Conservation (phyloP, 2,329 filamentous ascomycete species). For the Sphaerulina vaccinii region DNA sequence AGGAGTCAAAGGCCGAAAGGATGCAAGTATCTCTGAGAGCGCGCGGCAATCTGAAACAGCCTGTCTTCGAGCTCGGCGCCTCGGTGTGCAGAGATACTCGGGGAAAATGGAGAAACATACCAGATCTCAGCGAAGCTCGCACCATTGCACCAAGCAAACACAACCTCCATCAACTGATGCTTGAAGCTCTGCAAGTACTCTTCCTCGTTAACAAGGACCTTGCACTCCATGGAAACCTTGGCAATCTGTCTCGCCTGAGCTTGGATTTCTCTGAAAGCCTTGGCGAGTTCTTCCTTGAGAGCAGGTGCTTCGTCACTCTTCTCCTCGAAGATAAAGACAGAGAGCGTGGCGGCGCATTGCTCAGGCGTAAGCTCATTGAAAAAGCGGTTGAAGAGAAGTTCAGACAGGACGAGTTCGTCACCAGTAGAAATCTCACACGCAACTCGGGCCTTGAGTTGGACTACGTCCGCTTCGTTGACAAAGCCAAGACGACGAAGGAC, state of each 20-base stretch:
- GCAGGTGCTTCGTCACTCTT: constrained; percentile 73
- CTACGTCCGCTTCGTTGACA: constrained; percentile 92
- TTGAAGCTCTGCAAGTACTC: constrained; percentile 89
- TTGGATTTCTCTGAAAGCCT: constrained; percentile 83
- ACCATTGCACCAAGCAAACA: constrained; percentile 86
- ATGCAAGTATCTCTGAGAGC: too few species aligned
- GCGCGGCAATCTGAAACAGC: too few species aligned
- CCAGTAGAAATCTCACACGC: constrained; percentile 97
- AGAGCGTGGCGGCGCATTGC: constrained; percentile 79
- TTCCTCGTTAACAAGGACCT: constrained; percentile 89
- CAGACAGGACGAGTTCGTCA: constrained; percentile 88
- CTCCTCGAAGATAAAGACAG: constrained; percentile 97
- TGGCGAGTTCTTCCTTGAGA: constrained; percentile 79
- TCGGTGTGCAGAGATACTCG: neutral
- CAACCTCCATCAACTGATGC: constrained; percentile 95
- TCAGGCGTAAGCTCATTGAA: constrained; percentile 95
- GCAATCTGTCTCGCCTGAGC: constrained; percentile 83
- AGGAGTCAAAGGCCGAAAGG: neutral
- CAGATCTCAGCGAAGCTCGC: constrained; percentile 91
- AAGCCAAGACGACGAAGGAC: constrained; percentile 92
- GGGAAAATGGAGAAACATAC: constrained; percentile 59
- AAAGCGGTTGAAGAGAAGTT: constrained; percentile 93
- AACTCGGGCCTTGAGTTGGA: constrained; percentile 94
- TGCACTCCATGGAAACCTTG: constrained; percentile 92
- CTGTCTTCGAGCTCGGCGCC: neutral